Evolutionary conservation across 2,329 filamentous ascomycete species (phyloP), one percentile per base, ranked within the genome.

Genomic region (Calonectria henricotiae): DNA sequence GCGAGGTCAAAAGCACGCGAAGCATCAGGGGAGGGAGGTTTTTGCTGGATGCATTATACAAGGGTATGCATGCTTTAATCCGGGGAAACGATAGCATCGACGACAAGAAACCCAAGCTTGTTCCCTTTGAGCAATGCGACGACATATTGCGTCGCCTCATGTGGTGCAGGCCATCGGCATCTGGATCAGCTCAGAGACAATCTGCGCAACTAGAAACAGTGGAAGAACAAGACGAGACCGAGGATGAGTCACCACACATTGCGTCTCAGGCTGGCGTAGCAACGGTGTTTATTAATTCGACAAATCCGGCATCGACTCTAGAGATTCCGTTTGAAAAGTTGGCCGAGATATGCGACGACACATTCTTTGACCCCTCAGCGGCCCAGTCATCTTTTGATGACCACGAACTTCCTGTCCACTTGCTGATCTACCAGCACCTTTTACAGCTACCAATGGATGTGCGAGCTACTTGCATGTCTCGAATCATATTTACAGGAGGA

Each of bases 401-500:
- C 76, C 88, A 99, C 75, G 96, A 98, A 73, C 87, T 93, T 20
- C 91, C 96, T 0, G 78, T 98, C 1, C 94, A 93, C 62, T 80
- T 91, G 13, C 87, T 98, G 9, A 86, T 97, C 3, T 97, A 97
- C 82, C 89, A 89, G 64, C 89, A 91, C 43, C 87, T 99, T 1
- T 86, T 97, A 1, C 87, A 90, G 8, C 86, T 98, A 1, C 93
- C 95, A 0, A 84, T 96, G 4, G 96, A 99, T 81, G 91, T 95
- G 4, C 91, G 96, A 27, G 92, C 93, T 1, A 83, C 92, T 5
- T 98, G 96, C 81, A 96, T 98, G 91, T 91, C 95, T 1, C 93
- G 96, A 44, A 93, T 98, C 54, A 86, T 98, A 17, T 93, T 99
- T 78, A 92, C 92, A 0, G 96, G 96, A 37, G 94, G 94, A 2